A percentile compares a stretch with the other conserved stretches of the same genome.
Evolutionary conservation across 495 filamentous ascomycete genomes (phyloP).

Genomic region (Aspergillus asperescens): DNA sequence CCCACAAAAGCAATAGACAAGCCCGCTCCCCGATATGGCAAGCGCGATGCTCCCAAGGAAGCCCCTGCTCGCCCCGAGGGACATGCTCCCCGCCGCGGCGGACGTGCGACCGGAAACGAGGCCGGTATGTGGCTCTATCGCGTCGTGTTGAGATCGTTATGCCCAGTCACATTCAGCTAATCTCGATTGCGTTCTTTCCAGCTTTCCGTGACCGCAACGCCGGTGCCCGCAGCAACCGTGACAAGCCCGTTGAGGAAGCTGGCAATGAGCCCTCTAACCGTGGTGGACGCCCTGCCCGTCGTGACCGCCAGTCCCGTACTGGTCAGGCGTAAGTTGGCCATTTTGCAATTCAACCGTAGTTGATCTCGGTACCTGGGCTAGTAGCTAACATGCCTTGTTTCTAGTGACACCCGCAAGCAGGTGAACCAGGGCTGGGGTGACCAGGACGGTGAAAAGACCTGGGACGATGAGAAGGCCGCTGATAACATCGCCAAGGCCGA

Average conservation of each 20-base stretch:
- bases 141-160: neutral
- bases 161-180: slow-evolving; percentile 10
- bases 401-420: slow-evolving; percentile 87
- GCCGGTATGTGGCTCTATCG: slow-evolving; percentile 57
- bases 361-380: neutral
- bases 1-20: slow-evolving; percentile 85
- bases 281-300: slow-evolving; percentile 54
- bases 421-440: slow-evolving; percentile 86
- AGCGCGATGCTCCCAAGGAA: slow-evolving; percentile 83
- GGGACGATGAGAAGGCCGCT: slow-evolving; percentile 81
- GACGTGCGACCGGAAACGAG: slow-evolving; percentile 68
- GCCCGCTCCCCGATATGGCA: slow-evolving; percentile 68
- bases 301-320: slow-evolving; percentile 78
- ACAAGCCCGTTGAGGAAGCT: slow-evolving; percentile 69
- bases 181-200: slow-evolving; percentile 30
- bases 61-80: slow-evolving; percentile 41
- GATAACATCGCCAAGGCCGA: slow-evolving; percentile 82
- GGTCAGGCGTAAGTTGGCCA: slow-evolving; percentile 58
- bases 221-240: slow-evolving; percentile 75
- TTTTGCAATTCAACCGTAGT: neutral
- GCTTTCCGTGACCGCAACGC: slow-evolving; percentile 89
- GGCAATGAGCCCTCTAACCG: slow-evolving; percentile 44
- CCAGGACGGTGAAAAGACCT: slow-evolving; percentile 70
- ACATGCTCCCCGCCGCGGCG: slow-evolving; percentile 50
- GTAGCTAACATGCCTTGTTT: neutral